Conservation (phyloP, 2,329 filamentous ascomycete species). For the Simplicillium sp. region DNA sequence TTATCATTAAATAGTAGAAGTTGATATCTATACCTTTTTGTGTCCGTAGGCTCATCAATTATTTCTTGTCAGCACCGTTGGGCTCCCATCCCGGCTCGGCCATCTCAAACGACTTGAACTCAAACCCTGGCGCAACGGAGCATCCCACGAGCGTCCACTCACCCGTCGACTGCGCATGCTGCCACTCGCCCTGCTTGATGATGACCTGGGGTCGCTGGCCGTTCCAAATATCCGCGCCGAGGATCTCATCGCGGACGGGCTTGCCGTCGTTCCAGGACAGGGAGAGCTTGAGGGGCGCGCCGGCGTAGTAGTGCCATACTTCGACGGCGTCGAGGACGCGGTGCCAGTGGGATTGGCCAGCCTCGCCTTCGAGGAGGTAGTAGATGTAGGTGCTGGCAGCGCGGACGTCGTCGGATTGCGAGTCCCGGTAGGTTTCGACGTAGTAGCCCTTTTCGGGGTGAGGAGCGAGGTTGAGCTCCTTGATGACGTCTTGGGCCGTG, state of each 20-base stretch:
- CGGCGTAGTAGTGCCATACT: conserved; percentile 45
- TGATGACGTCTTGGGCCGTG: conserved; percentile 32
- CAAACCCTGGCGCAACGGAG: conserved; percentile 17
- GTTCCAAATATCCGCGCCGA: conserved; percentile 33
- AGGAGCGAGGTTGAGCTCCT: conserved; percentile 28
- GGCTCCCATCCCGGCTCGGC: conserved; percentile 20
- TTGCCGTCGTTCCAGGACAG: conserved; percentile 33
- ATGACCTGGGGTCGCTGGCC: conserved; percentile 33
- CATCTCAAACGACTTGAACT: conserved; percentile 19
- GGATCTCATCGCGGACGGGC: conserved; percentile 20
- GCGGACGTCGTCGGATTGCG: conserved; percentile 18
- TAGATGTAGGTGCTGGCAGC: conserved; percentile 41
- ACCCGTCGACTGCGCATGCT: conserved; percentile 33
- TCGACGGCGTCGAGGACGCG: conserved; percentile 36
- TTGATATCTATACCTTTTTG: too few relatives aligned
- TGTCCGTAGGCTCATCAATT: too few relatives aligned
- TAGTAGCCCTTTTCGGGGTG: conserved; percentile 41
- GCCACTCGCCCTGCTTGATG: conserved; percentile 32
- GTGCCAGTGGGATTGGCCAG: conserved; percentile 38
- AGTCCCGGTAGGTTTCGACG: conserved; percentile 35
- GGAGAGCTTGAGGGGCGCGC: conserved; percentile 36
- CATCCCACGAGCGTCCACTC: conserved; percentile 38
- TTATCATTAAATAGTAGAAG: too few relatives aligned
- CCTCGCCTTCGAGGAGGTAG: conserved; percentile 37
- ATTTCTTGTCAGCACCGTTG: conserved; percentile 4